Evolutionary conservation across 345 rosid genomes (phyloP).

Genomic region (Lenwebbia sp.): DNA sequence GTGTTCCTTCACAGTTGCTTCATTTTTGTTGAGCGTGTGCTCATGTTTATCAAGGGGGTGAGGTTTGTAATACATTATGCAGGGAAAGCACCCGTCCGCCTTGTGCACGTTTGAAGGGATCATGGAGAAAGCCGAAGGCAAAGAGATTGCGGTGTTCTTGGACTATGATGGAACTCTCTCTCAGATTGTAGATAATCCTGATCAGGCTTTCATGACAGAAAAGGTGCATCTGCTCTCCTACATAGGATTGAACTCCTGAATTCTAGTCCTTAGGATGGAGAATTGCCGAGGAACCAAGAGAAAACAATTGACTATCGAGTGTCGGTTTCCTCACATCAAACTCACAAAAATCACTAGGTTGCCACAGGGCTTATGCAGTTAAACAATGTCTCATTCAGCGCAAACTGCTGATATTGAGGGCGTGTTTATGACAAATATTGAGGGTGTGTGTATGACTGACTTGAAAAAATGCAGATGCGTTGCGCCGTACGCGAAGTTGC

Average conservation of each 20-base stretch:
- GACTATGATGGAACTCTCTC: slow-evolving; percentile 18
- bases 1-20: not conserved
- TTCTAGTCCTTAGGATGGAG: not conserved
- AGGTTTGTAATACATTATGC: not conserved
- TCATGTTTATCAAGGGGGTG: not conserved
- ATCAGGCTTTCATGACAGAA: slow-evolving; percentile 10
- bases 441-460: not conserved
- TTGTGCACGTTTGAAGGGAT: slow-evolving; percentile 2
- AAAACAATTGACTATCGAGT: not conserved
- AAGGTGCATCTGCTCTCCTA: not conserved
- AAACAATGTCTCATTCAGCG: not conserved
- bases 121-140: not conserved
- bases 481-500: slow-evolving; percentile 17
- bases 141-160: slow-evolving; percentile 8
- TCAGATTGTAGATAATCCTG: slow-evolving; percentile 12
- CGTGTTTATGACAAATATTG: not conserved
- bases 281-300: not conserved
- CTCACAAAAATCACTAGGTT: not conserved
- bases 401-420: not conserved
- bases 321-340: not conserved
- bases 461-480: slow-evolving; percentile 22
- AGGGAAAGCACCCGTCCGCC: slow-evolving; percentile 11
- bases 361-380: not conserved
- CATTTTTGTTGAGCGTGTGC: not conserved
- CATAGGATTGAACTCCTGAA: not conserved